A percentile compares a stretch with the other conserved stretches of the same genome.
Conservation (phyloP, 306 rosid species). For the Vigna hirtella region DNA sequence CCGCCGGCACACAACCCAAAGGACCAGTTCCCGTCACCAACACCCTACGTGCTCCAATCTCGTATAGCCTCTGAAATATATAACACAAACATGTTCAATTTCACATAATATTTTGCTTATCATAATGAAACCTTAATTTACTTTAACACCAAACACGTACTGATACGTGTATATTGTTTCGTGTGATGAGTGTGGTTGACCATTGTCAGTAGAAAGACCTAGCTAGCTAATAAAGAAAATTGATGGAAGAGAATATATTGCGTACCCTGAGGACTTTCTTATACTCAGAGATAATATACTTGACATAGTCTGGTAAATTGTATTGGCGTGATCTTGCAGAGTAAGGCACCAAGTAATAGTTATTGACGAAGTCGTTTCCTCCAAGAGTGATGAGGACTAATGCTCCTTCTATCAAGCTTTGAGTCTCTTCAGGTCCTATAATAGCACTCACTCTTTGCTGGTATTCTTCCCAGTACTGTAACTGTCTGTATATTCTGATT, state of each 20-base stretch:
- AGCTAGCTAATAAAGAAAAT: too few relatives aligned
- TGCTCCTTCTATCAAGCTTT: conserved; percentile 55
- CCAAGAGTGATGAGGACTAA: conserved; percentile 75
- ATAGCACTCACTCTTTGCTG: conserved; percentile 60
- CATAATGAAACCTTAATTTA: too few relatives aligned
- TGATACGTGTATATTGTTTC: too few relatives aligned
- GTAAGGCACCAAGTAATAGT: conserved; percentile 75
- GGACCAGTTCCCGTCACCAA: conserved; percentile 93
- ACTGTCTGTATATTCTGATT: conserved; percentile 69
- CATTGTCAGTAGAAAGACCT: too few relatives aligned
- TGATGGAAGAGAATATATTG: too few relatives aligned
- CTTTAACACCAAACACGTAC: too few relatives aligned
- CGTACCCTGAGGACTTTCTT: conserved; percentile 62
- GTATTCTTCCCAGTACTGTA: conserved; percentile 61
- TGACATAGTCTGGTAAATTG: conserved; percentile 65
- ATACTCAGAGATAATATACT: conserved; percentile 63
- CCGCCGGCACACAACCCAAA: conserved; percentile 90
- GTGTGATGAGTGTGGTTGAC: too few relatives aligned
- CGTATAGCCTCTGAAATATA: conserved; percentile 53
- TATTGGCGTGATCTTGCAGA: conserved; percentile 85
- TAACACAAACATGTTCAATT: neutral
- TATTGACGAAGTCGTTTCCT: conserved; percentile 90
- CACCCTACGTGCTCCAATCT: conserved; percentile 73
- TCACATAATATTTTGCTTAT: too few relatives aligned
- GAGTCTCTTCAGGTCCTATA: conserved; percentile 53